Percentiles rank a stretch among this genome's conserved stretches.
phyloP scores from a whole-genome alignment of 306 rosid species.

The Canavalia ensiformis region DNA sequence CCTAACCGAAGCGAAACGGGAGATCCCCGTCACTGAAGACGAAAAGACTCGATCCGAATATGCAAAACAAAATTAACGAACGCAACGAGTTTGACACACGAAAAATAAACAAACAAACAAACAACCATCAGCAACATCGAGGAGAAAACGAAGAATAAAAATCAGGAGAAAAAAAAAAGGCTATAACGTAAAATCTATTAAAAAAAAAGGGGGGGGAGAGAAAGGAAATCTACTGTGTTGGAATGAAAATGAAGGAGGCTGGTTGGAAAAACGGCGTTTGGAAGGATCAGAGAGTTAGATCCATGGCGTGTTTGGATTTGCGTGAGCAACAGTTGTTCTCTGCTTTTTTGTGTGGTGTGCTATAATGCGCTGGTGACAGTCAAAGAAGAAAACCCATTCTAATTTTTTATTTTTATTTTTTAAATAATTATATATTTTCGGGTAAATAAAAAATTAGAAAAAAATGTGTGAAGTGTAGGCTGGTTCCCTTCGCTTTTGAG shows the following conservation, averaged over 20 bases:
- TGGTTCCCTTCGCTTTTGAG: slow-evolving; percentile 57
- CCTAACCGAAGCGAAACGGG: slow-evolving; percentile 33
- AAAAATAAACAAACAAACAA: background rate
- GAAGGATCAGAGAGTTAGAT: slow-evolving; percentile 58
- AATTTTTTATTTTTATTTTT: slow-evolving; percentile 6
- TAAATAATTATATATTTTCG: background rate
- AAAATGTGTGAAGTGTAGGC: slow-evolving; percentile 19
- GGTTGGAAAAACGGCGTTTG: slow-evolving; percentile 16
- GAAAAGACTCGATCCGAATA: slow-evolving; percentile 55
- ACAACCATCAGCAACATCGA: background rate
- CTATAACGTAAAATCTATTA: background rate
- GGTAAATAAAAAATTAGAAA: slow-evolving; percentile 17
- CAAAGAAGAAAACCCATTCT: slow-evolving; percentile 63
- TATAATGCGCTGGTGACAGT: slow-evolving; percentile 87
- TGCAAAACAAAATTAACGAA: slow-evolving; percentile 35
- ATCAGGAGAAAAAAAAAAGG: background rate
- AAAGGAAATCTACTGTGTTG: slow-evolving; percentile 45
- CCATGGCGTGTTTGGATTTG: slow-evolving; percentile 57
- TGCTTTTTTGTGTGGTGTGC: slow-evolving; percentile 68
- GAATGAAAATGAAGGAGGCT: slow-evolving; percentile 45
- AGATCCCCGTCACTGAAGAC: slow-evolving; percentile 39
- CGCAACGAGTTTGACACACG: background rate
- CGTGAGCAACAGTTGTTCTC: slow-evolving; percentile 54
- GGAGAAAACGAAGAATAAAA: slow-evolving; percentile 15
- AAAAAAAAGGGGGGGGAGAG: background rate